Conservation (phyloP, 257 asterid genomes). For the Linderniella brevidens region DNA sequence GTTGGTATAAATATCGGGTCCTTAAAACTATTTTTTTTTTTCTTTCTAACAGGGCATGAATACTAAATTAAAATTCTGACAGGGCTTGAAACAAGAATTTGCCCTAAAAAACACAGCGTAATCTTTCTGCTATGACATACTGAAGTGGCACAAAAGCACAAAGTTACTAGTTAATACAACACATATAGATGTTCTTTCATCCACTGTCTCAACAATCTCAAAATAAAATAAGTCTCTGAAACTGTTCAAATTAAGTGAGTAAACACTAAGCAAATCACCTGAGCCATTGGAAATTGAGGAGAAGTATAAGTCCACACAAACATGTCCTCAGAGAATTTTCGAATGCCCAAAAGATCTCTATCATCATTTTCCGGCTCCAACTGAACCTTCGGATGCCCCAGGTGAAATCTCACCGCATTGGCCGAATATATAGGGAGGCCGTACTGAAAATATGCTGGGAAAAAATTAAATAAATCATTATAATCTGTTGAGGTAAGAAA, state of each 20-base stretch:
- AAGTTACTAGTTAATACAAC: no score
- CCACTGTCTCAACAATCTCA: conserved; percentile 7
- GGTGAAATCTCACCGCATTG: conserved; percentile 44
- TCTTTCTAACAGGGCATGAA: no score
- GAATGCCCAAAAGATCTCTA: conserved; percentile 12
- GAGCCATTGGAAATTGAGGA: conserved; percentile 55
- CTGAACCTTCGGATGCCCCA: conserved; percentile 36
- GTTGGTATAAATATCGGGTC: no score
- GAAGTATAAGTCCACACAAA: conserved; percentile 54
- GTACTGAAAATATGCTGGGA: conserved; percentile 60
- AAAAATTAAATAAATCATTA: conserved; percentile 8
- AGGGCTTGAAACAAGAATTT: no score
- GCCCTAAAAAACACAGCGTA: no score
- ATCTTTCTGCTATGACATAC: neutral
- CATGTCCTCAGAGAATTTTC: conserved; percentile 21
- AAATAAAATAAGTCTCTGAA: neutral
- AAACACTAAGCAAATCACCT: conserved; percentile 17
- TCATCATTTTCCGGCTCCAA: conserved; percentile 14
- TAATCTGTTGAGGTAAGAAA: conserved; percentile 11
- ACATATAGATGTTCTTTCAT: neutral
- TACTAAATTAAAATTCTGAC: no score
- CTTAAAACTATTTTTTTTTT: no score
- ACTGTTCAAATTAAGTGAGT: neutral
- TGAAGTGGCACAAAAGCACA: no score
- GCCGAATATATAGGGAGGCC: conserved; percentile 72